Evolutionary conservation across 331 rosid species (phyloP).

Genomic region (Pyracantha coccinea): DNA sequence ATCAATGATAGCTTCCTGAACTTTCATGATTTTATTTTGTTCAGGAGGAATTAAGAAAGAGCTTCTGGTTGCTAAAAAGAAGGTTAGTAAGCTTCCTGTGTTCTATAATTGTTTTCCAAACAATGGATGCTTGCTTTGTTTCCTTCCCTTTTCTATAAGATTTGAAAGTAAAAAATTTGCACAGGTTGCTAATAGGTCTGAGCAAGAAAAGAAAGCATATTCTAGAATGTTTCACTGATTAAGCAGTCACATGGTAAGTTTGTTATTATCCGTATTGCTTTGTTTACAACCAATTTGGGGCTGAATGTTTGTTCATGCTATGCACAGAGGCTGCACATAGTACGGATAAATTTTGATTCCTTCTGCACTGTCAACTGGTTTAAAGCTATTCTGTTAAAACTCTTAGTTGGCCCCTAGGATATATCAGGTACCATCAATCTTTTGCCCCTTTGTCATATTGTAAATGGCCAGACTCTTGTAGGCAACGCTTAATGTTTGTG

Average conservation of each 20-base stretch:
- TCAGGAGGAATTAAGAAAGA: constrained; percentile 78
- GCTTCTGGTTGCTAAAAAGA: constrained; percentile 54
- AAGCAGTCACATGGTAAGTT: not conserved
- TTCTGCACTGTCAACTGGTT: constrained; percentile 16
- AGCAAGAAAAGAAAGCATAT: constrained; percentile 56
- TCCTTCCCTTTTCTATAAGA: not conserved
- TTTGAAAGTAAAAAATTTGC: not conserved
- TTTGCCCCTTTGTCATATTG: not conserved
- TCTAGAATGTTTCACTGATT: constrained; percentile 59
- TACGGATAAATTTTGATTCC: constrained; percentile 9
- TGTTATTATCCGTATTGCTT: not conserved
- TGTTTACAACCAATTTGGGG: not conserved
- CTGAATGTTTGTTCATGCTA: constrained; percentile 3
- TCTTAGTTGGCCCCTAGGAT: constrained; percentile 13
- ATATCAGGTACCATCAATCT: constrained; percentile 24
- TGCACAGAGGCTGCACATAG: constrained; percentile 6
- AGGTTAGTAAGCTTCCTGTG: constrained; percentile 28
- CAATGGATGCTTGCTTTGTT: not conserved
- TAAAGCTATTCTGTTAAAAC: constrained; percentile 11
- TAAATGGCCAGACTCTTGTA: not conserved
- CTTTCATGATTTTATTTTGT: not conserved
- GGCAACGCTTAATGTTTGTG: constrained; percentile 1
- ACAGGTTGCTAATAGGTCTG: constrained; percentile 71
- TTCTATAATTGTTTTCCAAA: not conserved
- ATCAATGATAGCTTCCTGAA: not conserved